phyloP scores from a whole-genome alignment of 148 eudicot genomes.

The Limonium bicolor region DNA sequence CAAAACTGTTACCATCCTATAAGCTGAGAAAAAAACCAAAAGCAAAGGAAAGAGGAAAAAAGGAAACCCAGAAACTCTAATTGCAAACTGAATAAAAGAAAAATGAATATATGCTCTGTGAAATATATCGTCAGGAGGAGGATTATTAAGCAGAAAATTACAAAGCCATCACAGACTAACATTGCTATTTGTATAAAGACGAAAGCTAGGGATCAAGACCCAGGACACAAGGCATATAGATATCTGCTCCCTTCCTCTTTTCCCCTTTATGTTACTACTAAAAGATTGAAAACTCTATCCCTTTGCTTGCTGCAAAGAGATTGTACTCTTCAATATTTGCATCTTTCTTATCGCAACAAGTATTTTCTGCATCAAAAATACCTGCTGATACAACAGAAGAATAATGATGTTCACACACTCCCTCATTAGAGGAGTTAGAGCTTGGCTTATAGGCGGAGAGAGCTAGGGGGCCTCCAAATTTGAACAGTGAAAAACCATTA shows the following conservation, averaged over 20 bases:
- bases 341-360: conserved; percentile 45
- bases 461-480: conserved; percentile 77
- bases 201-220: conserved; percentile 23
- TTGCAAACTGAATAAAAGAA: not conserved
- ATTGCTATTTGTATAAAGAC: conserved; percentile 4
- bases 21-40: too few species aligned
- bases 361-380: conserved; percentile 24
- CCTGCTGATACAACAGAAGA: conserved; percentile 13
- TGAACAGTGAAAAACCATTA: conserved; percentile 77
- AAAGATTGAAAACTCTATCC: conserved; percentile 69
- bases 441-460: conserved; percentile 27
- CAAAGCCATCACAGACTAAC: not conserved
- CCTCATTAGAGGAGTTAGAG: conserved; percentile 34
- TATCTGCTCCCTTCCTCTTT: conserved; percentile 20
- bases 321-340: conserved; percentile 66
- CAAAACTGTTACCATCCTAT: too few species aligned
- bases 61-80: too few species aligned
- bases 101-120: not conserved
- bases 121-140: not conserved
- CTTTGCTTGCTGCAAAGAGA: conserved; percentile 76
- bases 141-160: conserved; percentile 2
- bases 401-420: conserved; percentile 13
- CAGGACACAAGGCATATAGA: conserved; percentile 1
- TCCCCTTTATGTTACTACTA: conserved; percentile 19
- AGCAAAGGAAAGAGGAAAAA: too few species aligned